Evolutionary conservation across 768 basidiomycete genomes (phyloP).

Genomic region (Lentinus brumalis): DNA sequence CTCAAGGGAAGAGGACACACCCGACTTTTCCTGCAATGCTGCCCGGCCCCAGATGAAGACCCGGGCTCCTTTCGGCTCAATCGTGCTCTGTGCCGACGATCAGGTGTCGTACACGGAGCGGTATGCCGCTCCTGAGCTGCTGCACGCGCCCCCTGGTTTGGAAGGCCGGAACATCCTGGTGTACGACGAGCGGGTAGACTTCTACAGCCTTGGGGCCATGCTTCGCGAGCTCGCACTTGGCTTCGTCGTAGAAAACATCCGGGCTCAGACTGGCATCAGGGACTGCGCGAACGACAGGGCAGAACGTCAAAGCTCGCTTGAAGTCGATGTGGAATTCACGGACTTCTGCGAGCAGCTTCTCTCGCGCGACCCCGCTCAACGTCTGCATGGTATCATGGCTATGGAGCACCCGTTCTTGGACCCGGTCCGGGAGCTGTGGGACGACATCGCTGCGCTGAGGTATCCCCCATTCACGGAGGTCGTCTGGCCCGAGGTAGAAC

Average conservation of each 20-base stretch:
- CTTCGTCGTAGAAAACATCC: not conserved
- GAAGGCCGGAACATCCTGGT: constrained; percentile 5
- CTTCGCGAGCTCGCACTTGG: constrained; percentile 19
- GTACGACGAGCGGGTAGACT: constrained; percentile 23
- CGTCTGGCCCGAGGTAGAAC: constrained; percentile 8
- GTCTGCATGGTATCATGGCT: constrained; percentile 3
- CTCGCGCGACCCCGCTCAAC: constrained; percentile 2
- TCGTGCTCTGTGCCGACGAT: constrained; percentile 14
- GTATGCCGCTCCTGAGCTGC: constrained; percentile 23
- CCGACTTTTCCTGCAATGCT: not conserved
- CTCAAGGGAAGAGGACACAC: not conserved
- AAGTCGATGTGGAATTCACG: constrained; percentile 1
- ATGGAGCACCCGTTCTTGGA: constrained; percentile 15
- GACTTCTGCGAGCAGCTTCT: constrained; percentile 3
- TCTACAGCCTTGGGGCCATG: constrained; percentile 19
- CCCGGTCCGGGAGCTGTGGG: constrained; percentile 11
- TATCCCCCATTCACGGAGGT: constrained; percentile 10
- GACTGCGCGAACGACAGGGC: constrained; percentile 15
- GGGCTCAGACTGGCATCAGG: not conserved
- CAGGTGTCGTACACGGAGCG: constrained; percentile 21
- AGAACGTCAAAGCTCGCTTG: no score
- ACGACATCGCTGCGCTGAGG: constrained; percentile 8
- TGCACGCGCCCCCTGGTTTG: constrained; percentile 1
- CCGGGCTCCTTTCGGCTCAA: constrained; percentile 4
- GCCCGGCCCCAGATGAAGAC: not conserved